These are phyloP conservation scores for Achlya hypogyna DNA, from an alignment of 352 stramenopile genomes.

Conservation along the genomic window DNA sequence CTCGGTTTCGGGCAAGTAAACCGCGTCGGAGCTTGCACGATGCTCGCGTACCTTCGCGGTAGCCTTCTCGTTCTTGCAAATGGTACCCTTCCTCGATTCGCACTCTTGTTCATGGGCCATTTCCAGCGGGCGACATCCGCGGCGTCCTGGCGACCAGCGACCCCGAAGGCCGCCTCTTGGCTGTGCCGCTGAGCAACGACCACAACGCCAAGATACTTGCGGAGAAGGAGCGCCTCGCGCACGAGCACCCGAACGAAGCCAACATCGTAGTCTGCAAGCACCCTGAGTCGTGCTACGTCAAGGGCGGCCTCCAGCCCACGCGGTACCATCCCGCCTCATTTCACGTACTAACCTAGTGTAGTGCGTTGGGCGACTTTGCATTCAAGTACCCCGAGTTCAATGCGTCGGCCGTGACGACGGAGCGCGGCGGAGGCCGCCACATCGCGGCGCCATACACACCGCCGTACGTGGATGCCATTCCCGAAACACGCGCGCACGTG, in stretches of 20 bases:
- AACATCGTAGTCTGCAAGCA: slow-evolving; percentile 89
- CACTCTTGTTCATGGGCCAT: background rate
- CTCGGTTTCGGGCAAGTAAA: slow-evolving; percentile 85
- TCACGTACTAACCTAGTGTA: slow-evolving; percentile 3
- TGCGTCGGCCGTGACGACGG: slow-evolving; percentile 46
- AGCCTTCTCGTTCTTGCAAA: slow-evolving; percentile 81
- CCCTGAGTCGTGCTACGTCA: slow-evolving; percentile 90
- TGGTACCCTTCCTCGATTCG: slow-evolving; percentile 19
- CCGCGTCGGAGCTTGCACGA: slow-evolving; percentile 81
- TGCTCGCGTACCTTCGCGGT: slow-evolving; percentile 71
- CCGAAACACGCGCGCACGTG: slow-evolving; percentile 63
- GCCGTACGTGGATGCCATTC: slow-evolving; percentile 88
- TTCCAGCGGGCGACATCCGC: slow-evolving; percentile 62
- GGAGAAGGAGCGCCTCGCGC: slow-evolving; percentile 80
- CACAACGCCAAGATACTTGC: slow-evolving; percentile 86
- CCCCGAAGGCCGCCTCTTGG: slow-evolving; percentile 33
- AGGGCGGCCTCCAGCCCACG: slow-evolving; percentile 84
- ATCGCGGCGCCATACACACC: slow-evolving; percentile 85
- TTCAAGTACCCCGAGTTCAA: slow-evolving; percentile 93
- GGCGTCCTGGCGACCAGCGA: slow-evolving; percentile 42
- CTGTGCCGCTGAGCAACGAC: slow-evolving; percentile 80
- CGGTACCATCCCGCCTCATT: slow-evolving; percentile 24
- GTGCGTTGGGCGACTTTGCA: slow-evolving; percentile 85
- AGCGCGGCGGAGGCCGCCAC: slow-evolving; percentile 79
- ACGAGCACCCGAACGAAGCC: slow-evolving; percentile 79